Base-by-base conservation (phyloP, 768 basidiomycete genomes). In the Kwoniella sp. region DNA sequence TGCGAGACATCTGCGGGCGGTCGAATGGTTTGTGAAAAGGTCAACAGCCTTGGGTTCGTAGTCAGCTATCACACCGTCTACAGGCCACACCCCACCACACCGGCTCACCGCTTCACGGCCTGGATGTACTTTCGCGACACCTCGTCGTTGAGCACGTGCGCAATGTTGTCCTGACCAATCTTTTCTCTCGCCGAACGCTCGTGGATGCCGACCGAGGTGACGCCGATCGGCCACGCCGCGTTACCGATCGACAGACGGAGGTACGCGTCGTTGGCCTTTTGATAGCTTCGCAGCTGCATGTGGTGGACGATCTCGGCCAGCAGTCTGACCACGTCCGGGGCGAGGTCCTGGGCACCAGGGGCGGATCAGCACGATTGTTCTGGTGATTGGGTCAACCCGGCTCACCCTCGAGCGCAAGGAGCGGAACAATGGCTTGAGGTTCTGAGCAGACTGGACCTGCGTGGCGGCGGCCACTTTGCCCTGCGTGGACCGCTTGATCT, bases 121-220 rank as follows among this genome's bases (percentile, higher is more conserved):
- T 98, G 95, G 51, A 99, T 98, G 70, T 96, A 99, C 75, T 98
- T 99, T 56, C 95, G 81, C 66, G 89, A 91, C 68, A 96, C 89
- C 82, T 99, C 95, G 66, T 99, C 95, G 71, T 99, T 99, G 53
- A 99, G 73, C 2, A 98, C 95, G 73, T 99, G 95, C 0, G 93
- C 95, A 7, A 99, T 91, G 71, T 92, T 89, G 73, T 96, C 92
- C 32, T 87, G 84, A 12, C 89, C 91, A 55, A 99, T 99, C 77
- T 96, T 96, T 75, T 99, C 93, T 57, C 92, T 85, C 1, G 93
- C 95, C 0, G 89, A 90, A 70, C 95, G 87, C 75, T 95, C 95
- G 77, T 99, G 95, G 50, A 98, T 95, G 77, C 91, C 92, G 77
- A 98, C 95, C 87, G 93, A 93, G 56, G 95, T 99, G 8, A 99